Evolutionary conservation across 371 early-diverging fungal genomes (phyloP).

Genomic region (Zychaea mexicana): DNA sequence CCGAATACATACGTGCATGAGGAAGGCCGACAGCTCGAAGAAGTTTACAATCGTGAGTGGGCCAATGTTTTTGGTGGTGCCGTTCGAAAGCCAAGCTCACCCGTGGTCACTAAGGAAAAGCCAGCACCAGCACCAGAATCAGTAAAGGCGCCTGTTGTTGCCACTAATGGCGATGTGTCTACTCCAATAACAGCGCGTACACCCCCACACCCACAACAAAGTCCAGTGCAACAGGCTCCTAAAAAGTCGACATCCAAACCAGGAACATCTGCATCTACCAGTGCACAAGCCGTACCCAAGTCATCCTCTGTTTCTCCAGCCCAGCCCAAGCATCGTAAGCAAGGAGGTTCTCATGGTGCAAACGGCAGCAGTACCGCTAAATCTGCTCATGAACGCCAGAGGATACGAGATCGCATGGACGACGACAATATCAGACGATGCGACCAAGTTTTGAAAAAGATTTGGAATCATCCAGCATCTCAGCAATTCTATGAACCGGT

Average conservation of each 20-base stretch:
- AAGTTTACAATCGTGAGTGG: slow-evolving; percentile 62
- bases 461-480: slow-evolving; percentile 39
- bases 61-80: slow-evolving; percentile 39
- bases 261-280: neutral
- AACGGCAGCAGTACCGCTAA: neutral
- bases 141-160: too few relatives aligned
- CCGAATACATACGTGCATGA: slow-evolving; percentile 76
- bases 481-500: slow-evolving; percentile 45
- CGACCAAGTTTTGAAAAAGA: slow-evolving; percentile 36
- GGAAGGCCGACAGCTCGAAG: slow-evolving; percentile 60
- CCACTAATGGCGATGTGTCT: slow-evolving; percentile 58
- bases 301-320: too few relatives aligned
- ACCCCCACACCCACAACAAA: slow-evolving; percentile 73
- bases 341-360: neutral
- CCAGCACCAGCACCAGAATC: neutral
- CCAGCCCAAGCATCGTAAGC: neutral
- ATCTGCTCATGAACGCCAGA: neutral
- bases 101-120: neutral
- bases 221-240: slow-evolving; percentile 65
- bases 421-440: slow-evolving; percentile 37
- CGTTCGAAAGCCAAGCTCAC: slow-evolving; percentile 7
- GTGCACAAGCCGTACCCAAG: neutral
- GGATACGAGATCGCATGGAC: slow-evolving; percentile 23
- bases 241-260: slow-evolving; percentile 24
- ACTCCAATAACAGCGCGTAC: slow-evolving; percentile 43